Evolutionary conservation across 495 filamentous ascomycete genomes (phyloP), one percentile per base, ranked within the genome.

Genomic region (Aspergillus sclerotiicarbonarius): DNA sequence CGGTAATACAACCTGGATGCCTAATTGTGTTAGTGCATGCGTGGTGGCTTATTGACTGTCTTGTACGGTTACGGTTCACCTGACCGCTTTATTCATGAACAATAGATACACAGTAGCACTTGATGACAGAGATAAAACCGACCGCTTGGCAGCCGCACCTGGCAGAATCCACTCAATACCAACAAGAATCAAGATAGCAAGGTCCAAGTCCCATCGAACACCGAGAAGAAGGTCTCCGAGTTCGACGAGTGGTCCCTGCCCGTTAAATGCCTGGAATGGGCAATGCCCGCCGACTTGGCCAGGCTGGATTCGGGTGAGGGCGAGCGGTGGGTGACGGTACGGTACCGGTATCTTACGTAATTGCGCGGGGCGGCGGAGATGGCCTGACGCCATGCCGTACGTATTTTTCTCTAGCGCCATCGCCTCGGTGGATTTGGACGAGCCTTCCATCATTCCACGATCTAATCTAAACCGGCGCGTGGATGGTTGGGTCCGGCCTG

Each of bases 341-440:
- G 9, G 29, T 32, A 32, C 47, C 4, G 5, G 29, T 33, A 50
- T 0, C 13, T 25, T 29, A 50, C 25, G 47, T 50, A 50, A 50
- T 1, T 2, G 46, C 19, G 47, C 47, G 47, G 47, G 47, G 25
- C 47, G 18, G 29, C 25, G 25, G 25, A 50, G 29, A 8, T 10
- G 25, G 29, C 47, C 6, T 16, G n/a, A 32, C 12, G 15, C 9
- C 21, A 32, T 12, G 10, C 31, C 25, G 13, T 29, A 32, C 29
- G 25, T 50, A 32, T 31, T 50, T 50, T 32, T 32, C 47, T 41
- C 33, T 41, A 41, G 10, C 47, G 29, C 19, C 20, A 47, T 47
- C 44, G 21, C 9, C 16, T 20, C 44, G 9, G 18, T 25, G 21
- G 18, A 18, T 25, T 25, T 19, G 44, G 21, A 15, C 29, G n/a